A percentile compares a stretch with the other conserved stretches of the same genome.
phyloP scores from a whole-genome alignment of 2,329 filamentous ascomycete genomes.

The Calonectria henricotiae region DNA sequence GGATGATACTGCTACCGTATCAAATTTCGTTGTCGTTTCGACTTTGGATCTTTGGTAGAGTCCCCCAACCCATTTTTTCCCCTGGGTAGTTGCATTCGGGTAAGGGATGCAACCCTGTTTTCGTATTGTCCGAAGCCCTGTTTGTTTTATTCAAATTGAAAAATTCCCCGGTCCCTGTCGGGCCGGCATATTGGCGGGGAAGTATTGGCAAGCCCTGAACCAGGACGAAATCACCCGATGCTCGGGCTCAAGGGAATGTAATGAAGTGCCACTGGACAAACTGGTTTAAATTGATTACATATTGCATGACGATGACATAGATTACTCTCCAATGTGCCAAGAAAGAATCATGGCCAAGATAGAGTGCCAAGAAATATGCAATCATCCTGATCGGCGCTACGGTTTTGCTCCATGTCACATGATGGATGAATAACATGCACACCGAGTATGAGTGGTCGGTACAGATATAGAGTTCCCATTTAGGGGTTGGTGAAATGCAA shows the following conservation, averaged over 20 bases:
- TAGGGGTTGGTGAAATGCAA: background rate
- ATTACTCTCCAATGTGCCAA: background rate
- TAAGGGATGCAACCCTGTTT: background rate
- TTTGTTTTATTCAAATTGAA: background rate
- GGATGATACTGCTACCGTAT: background rate
- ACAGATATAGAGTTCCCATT: background rate
- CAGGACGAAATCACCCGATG: background rate
- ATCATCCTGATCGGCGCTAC: background rate
- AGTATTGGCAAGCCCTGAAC: background rate
- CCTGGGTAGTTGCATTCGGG: background rate
- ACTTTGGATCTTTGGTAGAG: background rate
- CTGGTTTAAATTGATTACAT: background rate
- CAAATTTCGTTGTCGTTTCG: background rate
- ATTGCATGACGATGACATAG: no score
- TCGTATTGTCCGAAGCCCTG: background rate
- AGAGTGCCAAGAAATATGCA: background rate
- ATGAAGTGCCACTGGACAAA: background rate
- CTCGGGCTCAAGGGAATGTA: background rate
- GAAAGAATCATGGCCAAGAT: background rate
- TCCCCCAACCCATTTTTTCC: background rate
- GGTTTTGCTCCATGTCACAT: background rate
- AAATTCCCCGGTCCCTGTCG: background rate
- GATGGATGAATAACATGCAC: background rate
- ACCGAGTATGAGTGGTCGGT: background rate
- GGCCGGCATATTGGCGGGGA: background rate